phyloP scores from a whole-genome alignment of 225 moss, liverwort and hornwort species.

The Rhytidiadelphus loreus region DNA sequence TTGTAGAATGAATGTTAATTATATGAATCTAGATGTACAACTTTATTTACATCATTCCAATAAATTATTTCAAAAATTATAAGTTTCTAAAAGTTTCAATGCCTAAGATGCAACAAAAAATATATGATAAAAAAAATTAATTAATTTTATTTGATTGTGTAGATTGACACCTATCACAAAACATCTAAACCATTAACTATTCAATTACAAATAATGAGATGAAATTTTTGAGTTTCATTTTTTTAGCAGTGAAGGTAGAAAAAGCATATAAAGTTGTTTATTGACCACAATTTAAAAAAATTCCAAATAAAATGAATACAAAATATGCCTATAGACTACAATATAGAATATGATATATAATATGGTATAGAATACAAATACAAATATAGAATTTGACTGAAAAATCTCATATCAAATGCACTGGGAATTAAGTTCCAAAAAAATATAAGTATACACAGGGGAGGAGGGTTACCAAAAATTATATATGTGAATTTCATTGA shows the following conservation, averaged over 20 bases:
- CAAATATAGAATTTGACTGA: no score
- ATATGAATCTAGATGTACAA: not conserved
- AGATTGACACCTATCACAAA: not conserved
- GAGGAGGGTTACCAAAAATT: no score
- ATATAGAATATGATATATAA: no score
- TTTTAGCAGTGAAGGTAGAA: not conserved
- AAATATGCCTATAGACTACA: no score
- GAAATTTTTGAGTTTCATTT: not conserved
- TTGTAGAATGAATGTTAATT: not conserved
- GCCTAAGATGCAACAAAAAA: not conserved
- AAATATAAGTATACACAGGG: no score
- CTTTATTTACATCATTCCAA: not conserved
- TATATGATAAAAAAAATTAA: no score
- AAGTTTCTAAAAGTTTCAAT: not conserved
- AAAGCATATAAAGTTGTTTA: not conserved
- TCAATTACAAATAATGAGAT: not conserved
- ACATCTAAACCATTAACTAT: not conserved
- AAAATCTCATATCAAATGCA: no score
- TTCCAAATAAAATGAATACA: not conserved
- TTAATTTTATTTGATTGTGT: not conserved
- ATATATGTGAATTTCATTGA: no score
- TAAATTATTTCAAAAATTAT: not conserved
- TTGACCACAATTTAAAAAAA: not conserved
- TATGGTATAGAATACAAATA: no score
- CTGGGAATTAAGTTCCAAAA: no score